These are phyloP conservation scores for Pleurotus cornucopiae DNA, from an alignment of 768 basidiomycete genomes.

Conservation along the genomic window DNA sequence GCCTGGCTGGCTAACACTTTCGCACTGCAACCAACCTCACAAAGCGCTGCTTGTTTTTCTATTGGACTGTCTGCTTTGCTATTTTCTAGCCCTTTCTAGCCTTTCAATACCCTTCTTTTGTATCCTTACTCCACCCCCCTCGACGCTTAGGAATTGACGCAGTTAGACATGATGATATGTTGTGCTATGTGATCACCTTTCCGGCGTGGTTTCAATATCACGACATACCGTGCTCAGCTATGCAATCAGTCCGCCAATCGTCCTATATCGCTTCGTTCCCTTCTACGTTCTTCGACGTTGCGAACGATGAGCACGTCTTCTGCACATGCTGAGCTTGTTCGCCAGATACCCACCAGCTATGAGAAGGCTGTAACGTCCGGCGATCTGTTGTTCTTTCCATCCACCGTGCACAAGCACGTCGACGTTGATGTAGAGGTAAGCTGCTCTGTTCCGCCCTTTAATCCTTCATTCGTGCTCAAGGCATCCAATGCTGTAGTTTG, in stretches of 20 bases:
- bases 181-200: not conserved
- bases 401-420: conserved; percentile 52
- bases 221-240: not conserved
- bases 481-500: conserved; percentile 52
- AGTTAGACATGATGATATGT: not conserved
- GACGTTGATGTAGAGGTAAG: conserved; percentile 66
- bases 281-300: not conserved
- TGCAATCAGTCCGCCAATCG: conserved; percentile 2
- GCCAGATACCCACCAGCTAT: conserved; percentile 48
- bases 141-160: conserved; percentile 5
- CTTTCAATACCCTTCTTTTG: conserved; percentile 7
- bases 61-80: not conserved
- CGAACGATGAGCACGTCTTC: not conserved
- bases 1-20: not conserved
- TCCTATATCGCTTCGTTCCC: not conserved
- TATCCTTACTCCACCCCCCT: not conserved
- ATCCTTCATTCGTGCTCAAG: conserved; percentile 3
- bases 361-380: conserved; percentile 57
- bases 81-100: not conserved
- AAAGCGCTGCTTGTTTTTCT: not conserved
- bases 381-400: conserved; percentile 78
- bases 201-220: conserved; percentile 1
- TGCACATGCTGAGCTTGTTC: conserved; percentile 43
- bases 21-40: not conserved
- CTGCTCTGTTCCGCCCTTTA: conserved; percentile 1